Base-by-base conservation (phyloP, 176 grass and related monocot species). In the Puya raimondii region DNA sequence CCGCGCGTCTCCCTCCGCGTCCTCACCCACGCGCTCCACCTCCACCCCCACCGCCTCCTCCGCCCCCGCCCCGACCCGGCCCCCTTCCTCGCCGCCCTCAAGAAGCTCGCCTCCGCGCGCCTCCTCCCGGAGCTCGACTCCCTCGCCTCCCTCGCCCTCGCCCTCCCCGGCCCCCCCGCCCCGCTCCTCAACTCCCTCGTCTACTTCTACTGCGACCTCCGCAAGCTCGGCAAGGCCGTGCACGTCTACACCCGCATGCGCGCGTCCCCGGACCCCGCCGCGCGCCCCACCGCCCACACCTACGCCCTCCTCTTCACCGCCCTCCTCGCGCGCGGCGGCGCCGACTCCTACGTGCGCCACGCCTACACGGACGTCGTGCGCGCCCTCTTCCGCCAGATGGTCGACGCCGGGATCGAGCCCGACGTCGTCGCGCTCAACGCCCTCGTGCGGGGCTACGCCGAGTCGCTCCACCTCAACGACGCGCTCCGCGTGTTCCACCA, bases 221-320 rank as follows among this genome's bases (percentile, higher is more conserved):
- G 83, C 48, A 77, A 50, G 70, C 85, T 91, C 52, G 79, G 78
- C 76, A 89, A 87, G 81, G 92, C 92, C 49, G 79, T 96, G 70
- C 88, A 92, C 78, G 86, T 96, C 42, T 96, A 96, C 81, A 92
- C 86, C 6, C 81, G 87, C 74, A 96, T 96, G 88, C 72, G 79
- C 64, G 64, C 76, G 67, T 87, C 92, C 27, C 18, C 53, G 13
- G 84, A 96, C 79, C 83, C 72, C 10, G 10, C 69, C 13, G 76
- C 73, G 63, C 78, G 66, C 74, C 92, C 92, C 49, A 70, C 79
- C 27, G 51, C 79, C 27, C 79, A 80, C 80, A 87, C 92, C 48
- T 89, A 89, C 86, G 85, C 87, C 85, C 65, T 88, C 63, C 84
- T 96, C 74, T 89, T 96, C 87, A 81, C 88, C 23, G 76, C 83